Evolutionary conservation across 2,329 filamentous ascomycete species (phyloP), one percentile per base, ranked within the genome.

Genomic region (Intubia oerlemansii): DNA sequence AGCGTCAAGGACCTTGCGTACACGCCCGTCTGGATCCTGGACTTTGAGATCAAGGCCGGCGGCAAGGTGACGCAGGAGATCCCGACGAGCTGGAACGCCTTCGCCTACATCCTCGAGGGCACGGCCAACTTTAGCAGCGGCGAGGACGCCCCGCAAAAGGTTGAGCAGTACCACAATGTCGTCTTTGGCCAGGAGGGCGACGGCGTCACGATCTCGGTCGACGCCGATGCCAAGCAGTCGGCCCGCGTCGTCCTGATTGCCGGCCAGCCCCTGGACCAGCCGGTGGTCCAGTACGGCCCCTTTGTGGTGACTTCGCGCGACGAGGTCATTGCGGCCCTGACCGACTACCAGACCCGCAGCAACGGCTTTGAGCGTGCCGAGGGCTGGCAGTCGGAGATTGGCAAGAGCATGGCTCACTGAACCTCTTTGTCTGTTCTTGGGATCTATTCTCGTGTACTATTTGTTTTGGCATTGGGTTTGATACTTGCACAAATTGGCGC

Each of bases 11-110:
- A 95, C 44, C 58, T 95, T 25, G 84, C 85, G 10, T 59, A 95
- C 51, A 95, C 85, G 2, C 88, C 88, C 0, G 82, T 95, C n/a
- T 95, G 85, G 85, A 61, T 92, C 36, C 59, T 95, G 25, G 85
- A 95, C 46, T 57, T 93, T 29, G 70, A 66, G 13, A 66, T 95
- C 30, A 54, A 68, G 42, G 82, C 84, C 0, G 85, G 85, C 30
- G 82, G 79, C 26, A 67, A 59, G 34, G 57, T 95, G 38, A 60
- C 57, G 14, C 85, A 95, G 54, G 50, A 65, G 5, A 45, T 95
- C 3, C 85, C 85, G 0, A 53, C 59, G 36, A 74, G 71, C 17
- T 95, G 82, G 80, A 93, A 90, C 48, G 70, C 79, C 2, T 95
- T 95, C 44, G 72, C 74, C 11, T 95, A 93, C 49, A 74, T 69